A percentile compares a stretch with the other conserved stretches of the same genome.
Conservation (phyloP, 2,329 filamentous ascomycete species). For the Botryotinia convoluta region DNA sequence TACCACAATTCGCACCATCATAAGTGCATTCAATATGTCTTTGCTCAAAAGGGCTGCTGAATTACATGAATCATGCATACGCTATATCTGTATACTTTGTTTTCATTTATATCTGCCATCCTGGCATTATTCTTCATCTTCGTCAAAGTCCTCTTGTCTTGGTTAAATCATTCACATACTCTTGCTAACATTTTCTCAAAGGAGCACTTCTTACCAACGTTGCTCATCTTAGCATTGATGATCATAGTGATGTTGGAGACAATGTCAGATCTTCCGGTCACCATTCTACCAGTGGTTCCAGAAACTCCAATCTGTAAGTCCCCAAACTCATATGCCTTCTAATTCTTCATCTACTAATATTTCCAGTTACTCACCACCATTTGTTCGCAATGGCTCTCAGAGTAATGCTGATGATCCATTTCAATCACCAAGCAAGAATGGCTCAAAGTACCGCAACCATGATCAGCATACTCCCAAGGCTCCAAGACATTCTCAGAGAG, state of each 20-base stretch:
- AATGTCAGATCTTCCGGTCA: conserved; percentile 21
- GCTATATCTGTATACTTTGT: not conserved
- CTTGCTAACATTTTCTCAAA: conserved; percentile 18
- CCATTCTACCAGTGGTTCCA: conserved; percentile 24
- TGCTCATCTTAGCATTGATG: conserved; percentile 22
- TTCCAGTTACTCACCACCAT: conserved; percentile 34
- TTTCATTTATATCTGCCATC: not conserved
- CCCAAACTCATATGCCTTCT: not conserved
- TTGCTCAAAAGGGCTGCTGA: not conserved
- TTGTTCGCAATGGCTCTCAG: conserved; percentile 32
- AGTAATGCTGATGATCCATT: conserved; percentile 31
- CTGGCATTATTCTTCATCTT: no score
- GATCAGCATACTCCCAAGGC: conserved; percentile 30
- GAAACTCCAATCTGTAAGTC: conserved; percentile 28
- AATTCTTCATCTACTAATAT: conserved; percentile 8
- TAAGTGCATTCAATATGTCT: not conserved
- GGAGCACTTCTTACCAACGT: conserved; percentile 21
- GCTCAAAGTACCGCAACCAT: conserved; percentile 15
- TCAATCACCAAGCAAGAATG: conserved; percentile 24
- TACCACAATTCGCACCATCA: not conserved
- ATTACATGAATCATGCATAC: not conserved
- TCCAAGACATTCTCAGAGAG: conserved; percentile 25
- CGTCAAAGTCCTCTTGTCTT: not conserved
- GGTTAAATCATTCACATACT: not conserved
- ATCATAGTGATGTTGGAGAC: conserved; percentile 25